Percentiles rank a stretch among this genome's conserved stretches.
phyloP scores from a whole-genome alignment of 441 rosid genomes.

The Macaranga tanarius region DNA sequence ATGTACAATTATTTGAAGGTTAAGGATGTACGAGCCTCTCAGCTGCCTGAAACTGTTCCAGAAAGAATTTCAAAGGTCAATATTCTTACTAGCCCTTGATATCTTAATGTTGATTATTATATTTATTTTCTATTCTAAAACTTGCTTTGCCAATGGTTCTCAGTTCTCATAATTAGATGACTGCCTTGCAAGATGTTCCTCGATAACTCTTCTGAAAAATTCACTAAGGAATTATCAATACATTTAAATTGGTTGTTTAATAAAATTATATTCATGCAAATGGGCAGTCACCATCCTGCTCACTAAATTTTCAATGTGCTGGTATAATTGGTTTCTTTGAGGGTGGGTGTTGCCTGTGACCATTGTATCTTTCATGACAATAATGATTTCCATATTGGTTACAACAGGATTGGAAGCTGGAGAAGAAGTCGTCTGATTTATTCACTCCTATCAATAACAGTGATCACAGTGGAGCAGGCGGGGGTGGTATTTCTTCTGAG shows the following conservation, averaged over 20 bases:
- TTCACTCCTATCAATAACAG: constrained; percentile 50
- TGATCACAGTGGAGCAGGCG: constrained; percentile 39
- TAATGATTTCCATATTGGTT: not conserved
- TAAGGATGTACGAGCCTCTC: constrained; percentile 82
- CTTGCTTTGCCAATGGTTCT: not conserved
- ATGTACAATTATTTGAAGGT: constrained; percentile 96
- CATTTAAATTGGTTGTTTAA: not conserved
- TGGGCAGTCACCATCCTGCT: not conserved
- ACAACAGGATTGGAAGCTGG: constrained; percentile 86
- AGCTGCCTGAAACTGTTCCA: constrained; percentile 63
- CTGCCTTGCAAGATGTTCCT: not conserved
- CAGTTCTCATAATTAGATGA: not conserved
- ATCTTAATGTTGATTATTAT: not conserved
- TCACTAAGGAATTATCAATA: not conserved
- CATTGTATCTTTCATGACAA: not conserved
- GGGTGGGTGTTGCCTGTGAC: not conserved
- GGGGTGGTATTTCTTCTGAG: constrained; percentile 38
- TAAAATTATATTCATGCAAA: not conserved
- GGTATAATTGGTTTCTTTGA: not conserved
- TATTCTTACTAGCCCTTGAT: not conserved
- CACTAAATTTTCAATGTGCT: not conserved
- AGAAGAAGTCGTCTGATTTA: constrained; percentile 90
- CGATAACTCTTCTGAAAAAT: not conserved
- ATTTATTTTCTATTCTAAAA: not conserved
- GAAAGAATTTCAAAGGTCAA: constrained; percentile 79